Conservation (phyloP, 768 basidiomycete species). For the Tricholoma sp. region DNA sequence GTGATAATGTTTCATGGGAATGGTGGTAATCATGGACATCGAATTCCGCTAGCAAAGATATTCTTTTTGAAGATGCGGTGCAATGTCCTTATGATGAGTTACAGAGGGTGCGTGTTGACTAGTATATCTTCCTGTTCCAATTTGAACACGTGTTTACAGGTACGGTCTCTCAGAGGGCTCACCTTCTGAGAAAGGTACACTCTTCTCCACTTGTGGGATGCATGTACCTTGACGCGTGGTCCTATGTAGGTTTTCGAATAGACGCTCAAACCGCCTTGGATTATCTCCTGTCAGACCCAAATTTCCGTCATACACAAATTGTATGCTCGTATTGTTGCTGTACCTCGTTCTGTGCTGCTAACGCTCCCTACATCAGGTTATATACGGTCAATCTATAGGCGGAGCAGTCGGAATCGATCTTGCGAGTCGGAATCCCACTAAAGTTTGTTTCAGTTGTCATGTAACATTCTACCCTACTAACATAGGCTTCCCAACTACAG, state of each 20-base stretch:
- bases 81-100: constrained; percentile 93
- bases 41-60: constrained; percentile 80
- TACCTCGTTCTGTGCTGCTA: background rate
- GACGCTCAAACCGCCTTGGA: constrained; percentile 86
- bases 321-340: constrained; percentile 28
- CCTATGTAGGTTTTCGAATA: constrained; percentile 59
- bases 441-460: constrained; percentile 38
- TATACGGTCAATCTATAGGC: constrained; percentile 87
- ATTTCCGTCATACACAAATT: constrained; percentile 61
- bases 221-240: background rate
- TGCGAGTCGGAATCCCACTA: constrained; percentile 67
- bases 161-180: constrained; percentile 87
- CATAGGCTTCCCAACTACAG: constrained; percentile 28
- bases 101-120: constrained; percentile 67
- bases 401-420: constrained; percentile 92
- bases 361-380: constrained; percentile 36
- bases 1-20: constrained; percentile 94
- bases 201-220: background rate
- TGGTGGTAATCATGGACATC: constrained; percentile 83
- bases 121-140: background rate
- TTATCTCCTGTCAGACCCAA: constrained; percentile 59
- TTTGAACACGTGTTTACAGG: constrained; percentile 29
- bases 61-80: constrained; percentile 83
- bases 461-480: background rate
- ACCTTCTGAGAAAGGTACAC: constrained; percentile 76